Evolutionary conservation across 176 grass and related monocot genomes (phyloP).

Genomic region (Melocanna baccifera): DNA sequence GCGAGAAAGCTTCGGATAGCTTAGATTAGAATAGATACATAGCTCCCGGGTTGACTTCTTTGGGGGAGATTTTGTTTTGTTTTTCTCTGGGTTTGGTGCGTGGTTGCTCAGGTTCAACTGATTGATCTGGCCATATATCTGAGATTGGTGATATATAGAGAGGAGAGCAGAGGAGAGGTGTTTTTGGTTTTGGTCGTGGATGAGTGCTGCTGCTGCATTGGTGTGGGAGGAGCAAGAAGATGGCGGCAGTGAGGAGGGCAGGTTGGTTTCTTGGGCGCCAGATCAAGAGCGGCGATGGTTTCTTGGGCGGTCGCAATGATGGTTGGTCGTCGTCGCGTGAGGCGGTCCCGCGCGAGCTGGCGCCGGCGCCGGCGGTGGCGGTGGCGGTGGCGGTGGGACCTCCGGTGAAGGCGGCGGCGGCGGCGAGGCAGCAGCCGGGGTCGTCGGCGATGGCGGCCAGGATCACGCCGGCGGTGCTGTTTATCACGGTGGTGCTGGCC

Average conservation of each 20-base stretch:
- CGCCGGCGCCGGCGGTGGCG: background rate
- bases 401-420: background rate
- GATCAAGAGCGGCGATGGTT: background rate
- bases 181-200: background rate
- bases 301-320: background rate
- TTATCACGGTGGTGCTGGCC: slow-evolving; percentile 80
- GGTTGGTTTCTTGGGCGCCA: background rate
- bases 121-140: background rate
- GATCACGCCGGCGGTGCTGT: slow-evolving; percentile 76
- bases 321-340: background rate
- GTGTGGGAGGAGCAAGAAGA: background rate
- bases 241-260: slow-evolving; percentile 10
- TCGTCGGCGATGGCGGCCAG: slow-evolving; percentile 2
- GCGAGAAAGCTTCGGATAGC: background rate
- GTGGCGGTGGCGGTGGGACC: too few species aligned
- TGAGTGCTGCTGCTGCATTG: slow-evolving; percentile 33
- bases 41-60: slow-evolving; percentile 23
- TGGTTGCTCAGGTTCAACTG: slow-evolving; percentile 31
- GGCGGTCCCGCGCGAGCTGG: background rate
- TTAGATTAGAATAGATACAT: background rate
- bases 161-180: background rate
- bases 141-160: background rate
- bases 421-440: background rate
- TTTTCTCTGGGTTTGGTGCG: slow-evolving; percentile 25
- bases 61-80: background rate